A percentile compares a stretch with the other conserved stretches of the same genome.
phyloP scores from a whole-genome alignment of 2,329 filamentous ascomycete genomes.

The Penicillium sclerotiorum region DNA sequence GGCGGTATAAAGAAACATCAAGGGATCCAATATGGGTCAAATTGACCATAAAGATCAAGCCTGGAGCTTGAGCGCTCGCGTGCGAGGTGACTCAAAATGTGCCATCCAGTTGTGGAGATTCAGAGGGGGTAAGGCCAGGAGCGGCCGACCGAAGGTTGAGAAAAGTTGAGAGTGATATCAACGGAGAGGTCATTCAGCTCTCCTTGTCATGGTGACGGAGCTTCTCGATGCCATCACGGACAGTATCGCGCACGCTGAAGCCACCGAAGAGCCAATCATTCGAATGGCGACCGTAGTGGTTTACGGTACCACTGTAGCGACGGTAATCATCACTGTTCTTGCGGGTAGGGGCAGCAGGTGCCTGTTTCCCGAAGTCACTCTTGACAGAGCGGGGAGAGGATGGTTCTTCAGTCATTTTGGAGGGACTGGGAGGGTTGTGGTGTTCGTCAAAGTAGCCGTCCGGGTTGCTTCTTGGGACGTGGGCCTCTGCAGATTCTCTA shows the following conservation, averaged over 20 bases:
- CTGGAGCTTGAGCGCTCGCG: too few relatives aligned
- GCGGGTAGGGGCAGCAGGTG: conserved; percentile 24
- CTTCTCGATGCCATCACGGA: conserved; percentile 44
- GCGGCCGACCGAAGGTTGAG: neutral
- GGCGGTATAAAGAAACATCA: neutral
- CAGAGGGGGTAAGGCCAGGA: neutral
- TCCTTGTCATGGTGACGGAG: conserved; percentile 33
- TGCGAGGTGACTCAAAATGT: too few relatives aligned
- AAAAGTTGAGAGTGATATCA: neutral
- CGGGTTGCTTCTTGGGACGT: conserved; percentile 18
- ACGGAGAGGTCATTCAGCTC: too few relatives aligned
- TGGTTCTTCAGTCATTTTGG: conserved; percentile 22
- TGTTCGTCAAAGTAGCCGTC: conserved; percentile 15
- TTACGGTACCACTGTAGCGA: conserved; percentile 44
- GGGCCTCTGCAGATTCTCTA: conserved; percentile 10
- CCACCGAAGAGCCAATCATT: conserved; percentile 57
- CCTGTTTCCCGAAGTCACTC: conserved; percentile 17
- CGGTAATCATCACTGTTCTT: conserved; percentile 38
- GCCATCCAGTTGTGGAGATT: too few relatives aligned
- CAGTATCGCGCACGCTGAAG: conserved; percentile 51
- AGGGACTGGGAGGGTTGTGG: conserved; percentile 22
- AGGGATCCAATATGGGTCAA: neutral
- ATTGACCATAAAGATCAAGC: too few relatives aligned
- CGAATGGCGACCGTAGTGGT: conserved; percentile 52
- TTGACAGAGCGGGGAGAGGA: conserved; percentile 19